Percentiles rank a stretch among this genome's conserved stretches.
These are phyloP conservation scores for Amborella trichopoda DNA, from an alignment of 164 flowering plant species.

Conservation along the genomic window DNA sequence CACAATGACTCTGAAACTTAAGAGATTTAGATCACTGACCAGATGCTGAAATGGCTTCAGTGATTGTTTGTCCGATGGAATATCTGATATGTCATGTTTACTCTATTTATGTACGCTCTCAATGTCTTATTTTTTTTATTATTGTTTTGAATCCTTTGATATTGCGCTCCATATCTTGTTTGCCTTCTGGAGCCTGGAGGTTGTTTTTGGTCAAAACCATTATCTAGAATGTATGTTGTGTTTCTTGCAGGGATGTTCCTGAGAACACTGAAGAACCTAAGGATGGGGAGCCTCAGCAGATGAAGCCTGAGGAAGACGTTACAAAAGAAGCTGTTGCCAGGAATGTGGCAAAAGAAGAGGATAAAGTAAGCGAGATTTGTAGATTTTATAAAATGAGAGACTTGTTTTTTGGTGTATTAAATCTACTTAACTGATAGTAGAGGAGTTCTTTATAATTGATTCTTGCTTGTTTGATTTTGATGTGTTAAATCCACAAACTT, in stretches of 20 bases:
- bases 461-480: background rate
- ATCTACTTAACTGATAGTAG: background rate
- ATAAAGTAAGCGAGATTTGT: constrained; percentile 5
- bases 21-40: too few relatives aligned
- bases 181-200: background rate
- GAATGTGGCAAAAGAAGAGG: constrained; percentile 13
- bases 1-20: too few relatives aligned
- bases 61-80: background rate
- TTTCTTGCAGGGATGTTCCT: constrained; percentile 12
- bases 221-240: background rate
- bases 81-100: background rate
- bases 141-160: background rate
- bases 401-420: background rate
- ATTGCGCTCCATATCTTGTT: background rate
- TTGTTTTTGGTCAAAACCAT: background rate
- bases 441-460: background rate
- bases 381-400: too few relatives aligned
- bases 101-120: background rate
- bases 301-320: constrained; percentile 4
- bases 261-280: constrained; percentile 11
- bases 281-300: constrained; percentile 9
- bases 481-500: background rate
- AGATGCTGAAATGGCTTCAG: too few relatives aligned
- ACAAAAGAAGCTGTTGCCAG: constrained; percentile 10
- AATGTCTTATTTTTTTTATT: background rate